Base-by-base conservation (phyloP, 345 rosid genomes). In the Zanthoxylum bungeanum region DNA sequence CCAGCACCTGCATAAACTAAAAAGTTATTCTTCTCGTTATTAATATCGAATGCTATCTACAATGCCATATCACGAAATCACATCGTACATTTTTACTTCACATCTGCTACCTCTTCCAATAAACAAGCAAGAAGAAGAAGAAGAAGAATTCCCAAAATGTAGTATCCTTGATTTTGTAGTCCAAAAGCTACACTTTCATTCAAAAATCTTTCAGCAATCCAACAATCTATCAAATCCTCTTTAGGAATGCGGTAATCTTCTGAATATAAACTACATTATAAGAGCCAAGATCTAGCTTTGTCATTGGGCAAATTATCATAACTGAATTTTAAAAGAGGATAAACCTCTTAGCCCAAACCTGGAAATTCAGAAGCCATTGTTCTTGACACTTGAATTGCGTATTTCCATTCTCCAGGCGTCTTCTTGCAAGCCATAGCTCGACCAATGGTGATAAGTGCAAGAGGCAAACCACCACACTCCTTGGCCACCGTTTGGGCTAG, bases 11-110 rank as follows among this genome's bases (percentile, higher is more conserved):
- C 36, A n/a, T 56, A 31, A n/a, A 65, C 71, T 16, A 65, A 33
- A 65, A 39, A 31, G 14, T 49, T 60, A 1, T 47, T 16, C 3
- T 40, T 60, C 31, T 28, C 46, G 1, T 16, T 40, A 9, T 46
- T 62, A 0, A 5, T 14, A 1, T 65, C 58, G 28, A 58, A 42
- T 4, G 49, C 71, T 30, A 65, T 40, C 76, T 71, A 73, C 25
- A 11, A 0, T 9, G 46, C 46, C 46, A 3, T 40, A 2, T 40
- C 16, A 1, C 16, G 46, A 40, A n/a, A 60, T 34, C 14, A 60
- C 64, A 4, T 60, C 28, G n/a, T 36, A 27, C 46, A 60, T n/a
- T 31, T 59, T 59, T 10, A 40, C 46, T 40, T 40, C 16, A 40
- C 7, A 7, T 40, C 46, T 40, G 4, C 46, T 11, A 8, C 46